phyloP scores from a whole-genome alignment of 2,329 filamentous ascomycete genomes.

The Endocalyx cinctus region DNA sequence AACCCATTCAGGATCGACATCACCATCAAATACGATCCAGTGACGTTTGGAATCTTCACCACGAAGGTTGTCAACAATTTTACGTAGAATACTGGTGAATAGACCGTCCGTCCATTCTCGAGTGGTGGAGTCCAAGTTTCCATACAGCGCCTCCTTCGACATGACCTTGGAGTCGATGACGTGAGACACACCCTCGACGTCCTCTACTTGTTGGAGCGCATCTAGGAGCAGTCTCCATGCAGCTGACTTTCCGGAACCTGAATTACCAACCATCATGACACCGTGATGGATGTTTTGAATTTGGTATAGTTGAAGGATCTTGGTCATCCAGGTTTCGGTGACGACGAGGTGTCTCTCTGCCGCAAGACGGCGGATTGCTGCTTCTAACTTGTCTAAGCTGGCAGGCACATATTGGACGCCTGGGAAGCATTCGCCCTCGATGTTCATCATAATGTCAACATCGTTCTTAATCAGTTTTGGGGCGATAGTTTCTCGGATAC shows the following conservation, averaged over 20 bases:
- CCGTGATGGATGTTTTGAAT: slow-evolving; percentile 97
- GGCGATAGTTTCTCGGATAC: slow-evolving; percentile 95
- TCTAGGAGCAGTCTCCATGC: slow-evolving; percentile 92
- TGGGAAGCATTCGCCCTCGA: slow-evolving; percentile 84
- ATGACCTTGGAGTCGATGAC: slow-evolving; percentile 99
- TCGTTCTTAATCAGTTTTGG: slow-evolving; percentile 93
- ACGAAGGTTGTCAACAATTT: slow-evolving; percentile 97
- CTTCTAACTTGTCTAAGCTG: slow-evolving; percentile 72
- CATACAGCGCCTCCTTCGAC: slow-evolving; percentile 97
- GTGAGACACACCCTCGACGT: slow-evolving; percentile 89
- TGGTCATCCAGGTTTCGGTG: slow-evolving; percentile 95
- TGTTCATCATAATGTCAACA: slow-evolving; percentile 79
- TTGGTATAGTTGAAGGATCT: slow-evolving; percentile 93
- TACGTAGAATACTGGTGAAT: slow-evolving; percentile 94
- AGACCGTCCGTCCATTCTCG: slow-evolving; percentile 98
- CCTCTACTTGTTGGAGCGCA: slow-evolving; percentile 85
- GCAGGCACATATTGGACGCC: slow-evolving; percentile 90
- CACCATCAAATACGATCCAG: slow-evolving; percentile 99
- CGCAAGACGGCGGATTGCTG: slow-evolving; percentile 78
- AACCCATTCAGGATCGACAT: slow-evolving; percentile 99
- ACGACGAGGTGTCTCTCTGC: slow-evolving; percentile 82
- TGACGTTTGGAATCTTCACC: slow-evolving; percentile 95
- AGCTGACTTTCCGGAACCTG: slow-evolving; percentile 93
- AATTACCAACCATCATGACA: slow-evolving; percentile 99
- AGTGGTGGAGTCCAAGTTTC: slow-evolving; percentile 91